Base-by-base conservation (phyloP, 805 yeast genomes). In the Jamesozyma lodderae region DNA sequence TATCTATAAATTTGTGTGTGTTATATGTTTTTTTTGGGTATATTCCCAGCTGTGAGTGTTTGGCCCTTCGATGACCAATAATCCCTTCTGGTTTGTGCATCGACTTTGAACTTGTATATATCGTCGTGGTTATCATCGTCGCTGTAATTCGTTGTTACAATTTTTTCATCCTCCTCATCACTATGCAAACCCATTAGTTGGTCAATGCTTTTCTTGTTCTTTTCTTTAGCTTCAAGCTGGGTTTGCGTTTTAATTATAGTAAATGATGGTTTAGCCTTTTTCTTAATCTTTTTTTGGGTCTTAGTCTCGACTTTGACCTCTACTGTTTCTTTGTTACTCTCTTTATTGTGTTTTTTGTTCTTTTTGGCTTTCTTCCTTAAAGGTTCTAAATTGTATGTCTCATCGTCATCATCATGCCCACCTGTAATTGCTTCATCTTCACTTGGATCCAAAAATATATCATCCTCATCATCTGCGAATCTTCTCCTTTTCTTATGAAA, bases 61-160 rank as follows among this genome's bases (percentile, higher is more conserved):
- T 50, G 51, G 13, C 62, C 62, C 42, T 59, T 59, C 21, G 59
- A 55, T 22, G 56, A 42, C 63, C 63, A 59, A 41, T 57, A 59
- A 31, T 57, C 58, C 21, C 63, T 40, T 38, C 51, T 48, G 1
- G 63, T 57, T 34, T 54, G 61, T 1, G 61, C 57, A 37, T 57
- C 58, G 3, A 57, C 62, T 1, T 55, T 49, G 7, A 36, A 28
- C 31, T 41, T 51, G 23, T 45, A 27, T 6, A 37, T 25, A 7
- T 15, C 14, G 21, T 29, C 22, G n/a, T 7, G 19, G 11, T 23
- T 22, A 24, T 33, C 29, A 3, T 36, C 31, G 26, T 40, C 33
- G 18, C 27, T 25, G 16, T 31, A 22, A 14, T 24, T 14, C 11
- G 14, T 24, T 24, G 24, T n/a, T n/a, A n/a, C n/a, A n/a, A n/a